Evolutionary conservation across 2,329 filamentous ascomycete species (phyloP), one percentile per base, ranked within the genome.

Genomic region (Massarina eburnea): DNA sequence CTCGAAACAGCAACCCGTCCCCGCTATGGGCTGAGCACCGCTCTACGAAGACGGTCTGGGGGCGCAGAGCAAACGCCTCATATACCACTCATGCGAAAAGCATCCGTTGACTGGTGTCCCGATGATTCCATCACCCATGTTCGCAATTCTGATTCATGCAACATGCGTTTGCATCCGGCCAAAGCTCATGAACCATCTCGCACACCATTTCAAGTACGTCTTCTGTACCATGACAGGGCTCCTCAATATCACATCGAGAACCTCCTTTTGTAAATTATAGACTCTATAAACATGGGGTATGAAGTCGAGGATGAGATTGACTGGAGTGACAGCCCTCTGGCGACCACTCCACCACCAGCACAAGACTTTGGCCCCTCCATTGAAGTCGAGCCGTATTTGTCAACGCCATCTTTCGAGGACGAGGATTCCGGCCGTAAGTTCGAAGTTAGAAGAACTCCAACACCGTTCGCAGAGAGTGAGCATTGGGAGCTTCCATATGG

Each of bases 291-390:
- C 2, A 63, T 63, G 53, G 12, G 17, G 9, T 51, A 49, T 32
- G 42, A 41, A 7, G 34, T 48, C 27, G 58, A 62, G 37, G 58
- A 62, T 22, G 52, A 59, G 36, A 41, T 64, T 7, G 57, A 64
- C 38, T 62, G 58, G 58, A 58, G 58, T 24, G 58, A 62, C 20
- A 47, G 59, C 14, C 43, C 59, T 7, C 39, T 61, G 0, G 36
- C 43, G 9, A 37, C 48, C 24, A 18, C 10, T 26, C 21, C 39
- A 10, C 35, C 40, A n/a, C 3, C 36, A 22, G 21, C 27, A 30
- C 6, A 19, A 20, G 12, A 9, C 40, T n/a, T 17, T 10, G 35
- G 30, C 14, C 29, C 15, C 22, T 33, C 42, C 18, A 39, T 26
- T 12, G 32, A 4, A 38, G 2, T 24, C 8, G 20, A 24, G 4